Base-by-base conservation (phyloP, 352 stramenopile species). In the Phytophthora rubi region DNA sequence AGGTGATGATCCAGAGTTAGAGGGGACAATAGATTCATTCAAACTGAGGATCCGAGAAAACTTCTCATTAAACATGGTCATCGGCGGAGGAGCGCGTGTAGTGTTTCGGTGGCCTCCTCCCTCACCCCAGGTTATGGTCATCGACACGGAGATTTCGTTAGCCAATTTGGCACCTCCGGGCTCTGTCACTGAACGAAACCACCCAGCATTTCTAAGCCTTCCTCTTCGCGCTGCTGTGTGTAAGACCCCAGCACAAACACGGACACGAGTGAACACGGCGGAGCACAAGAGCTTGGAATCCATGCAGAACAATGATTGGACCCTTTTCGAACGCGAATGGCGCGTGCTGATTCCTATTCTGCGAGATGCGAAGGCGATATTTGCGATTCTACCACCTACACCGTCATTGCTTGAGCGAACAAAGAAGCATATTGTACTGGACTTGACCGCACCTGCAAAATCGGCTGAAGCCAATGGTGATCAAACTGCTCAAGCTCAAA, bases 241-340 rank as follows among this genome's bases (percentile, higher is more conserved):
- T 42, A 76, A 72, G 35, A 62, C 58, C 18, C 63, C 63, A 12
- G 51, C 52, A 39, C 69, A 72, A 53, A 64, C 65, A 15, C 30
- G 47, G 35, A 57, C 79, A 81, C 49, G 72, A 74, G 49, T 71
- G 75, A 62, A 59, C 78, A 28, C 57, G 2, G 9, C 44, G 13
- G 51, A 71, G 18, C 30, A 15, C 9, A 55, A 53, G 4, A 71
- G 39, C 30, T 12, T 9, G 10, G 47, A 53, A 15, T 13, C 26
- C 45, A n/a, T 52, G 9, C 10, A 21, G 35, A 55, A 18, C 33
- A 48, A 6, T 21, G 42, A 69, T 7, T 39, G 37, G 5, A 48
- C 33, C 0, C 26, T 74, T 28, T 69, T 55, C 9, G 56, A 71
- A 12, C 15, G 12, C 13, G 18, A 68, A 21, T 79, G 68, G 63